A percentile compares a stretch with the other conserved stretches of the same genome.
Conservation (phyloP, 306 rosid genomes). For the Ammopiptanthus mongolicus region DNA sequence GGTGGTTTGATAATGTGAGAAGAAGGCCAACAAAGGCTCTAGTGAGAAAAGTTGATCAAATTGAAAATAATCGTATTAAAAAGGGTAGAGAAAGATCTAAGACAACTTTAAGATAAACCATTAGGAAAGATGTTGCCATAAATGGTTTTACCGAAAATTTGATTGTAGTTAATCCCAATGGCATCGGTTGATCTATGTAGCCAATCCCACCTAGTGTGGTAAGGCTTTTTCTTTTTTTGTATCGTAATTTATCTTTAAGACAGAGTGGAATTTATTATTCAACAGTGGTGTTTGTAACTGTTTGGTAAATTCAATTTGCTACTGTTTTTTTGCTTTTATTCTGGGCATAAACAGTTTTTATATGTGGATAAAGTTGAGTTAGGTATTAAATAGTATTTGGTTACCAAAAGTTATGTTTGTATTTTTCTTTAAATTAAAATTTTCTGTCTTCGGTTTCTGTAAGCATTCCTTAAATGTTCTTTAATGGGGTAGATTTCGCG, state of each 20-base stretch:
- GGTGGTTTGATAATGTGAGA: background rate
- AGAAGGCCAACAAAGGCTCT: background rate
- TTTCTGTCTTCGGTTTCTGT: background rate
- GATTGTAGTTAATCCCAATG: background rate
- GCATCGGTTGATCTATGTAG: background rate
- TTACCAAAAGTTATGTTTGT: background rate
- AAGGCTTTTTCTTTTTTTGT: background rate
- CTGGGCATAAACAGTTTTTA: background rate
- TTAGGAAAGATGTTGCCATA: background rate
- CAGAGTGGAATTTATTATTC: background rate
- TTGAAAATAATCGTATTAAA: background rate
- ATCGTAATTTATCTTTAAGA: background rate
- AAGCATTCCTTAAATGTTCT: background rate
- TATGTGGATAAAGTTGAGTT: background rate
- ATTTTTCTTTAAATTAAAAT: background rate
- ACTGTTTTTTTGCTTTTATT: background rate
- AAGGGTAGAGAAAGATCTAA: background rate
- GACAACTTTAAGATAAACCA: background rate
- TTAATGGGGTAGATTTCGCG: background rate
- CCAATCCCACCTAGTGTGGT: background rate
- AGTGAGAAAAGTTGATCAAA: background rate
- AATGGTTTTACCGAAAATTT: background rate
- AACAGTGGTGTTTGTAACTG: background rate
- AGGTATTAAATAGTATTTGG: background rate
- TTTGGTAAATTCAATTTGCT: background rate